Evolutionary conservation across 2,329 filamentous ascomycete species (phyloP).

Genomic region (Penicillium sp.): DNA sequence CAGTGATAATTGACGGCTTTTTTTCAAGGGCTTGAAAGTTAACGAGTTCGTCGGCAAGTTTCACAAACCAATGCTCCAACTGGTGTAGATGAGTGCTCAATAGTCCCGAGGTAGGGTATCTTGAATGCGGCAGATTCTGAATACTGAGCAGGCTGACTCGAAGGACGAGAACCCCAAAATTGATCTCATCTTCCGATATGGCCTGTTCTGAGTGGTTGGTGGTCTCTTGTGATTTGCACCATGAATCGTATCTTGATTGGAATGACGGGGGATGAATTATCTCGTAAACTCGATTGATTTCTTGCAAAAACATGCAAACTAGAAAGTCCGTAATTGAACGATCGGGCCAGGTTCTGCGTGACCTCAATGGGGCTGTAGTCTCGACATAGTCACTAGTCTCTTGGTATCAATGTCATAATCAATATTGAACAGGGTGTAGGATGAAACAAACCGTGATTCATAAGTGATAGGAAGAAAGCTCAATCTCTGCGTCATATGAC

Average conservation of each 20-base stretch:
- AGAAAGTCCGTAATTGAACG: slow-evolving; percentile 20
- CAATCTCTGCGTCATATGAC: slow-evolving; percentile 1
- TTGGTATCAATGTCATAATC: not conserved
- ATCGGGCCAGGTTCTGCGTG: slow-evolving; percentile 18
- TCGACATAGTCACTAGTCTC: not conserved
- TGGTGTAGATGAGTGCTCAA: slow-evolving; percentile 11
- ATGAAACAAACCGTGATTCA: slow-evolving; percentile 1
- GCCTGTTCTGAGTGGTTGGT: not conserved
- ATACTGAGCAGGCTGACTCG: slow-evolving; percentile 22
- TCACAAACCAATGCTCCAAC: slow-evolving; percentile 19
- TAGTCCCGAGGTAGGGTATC: slow-evolving; percentile 18
- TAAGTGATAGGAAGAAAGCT: not conserved
- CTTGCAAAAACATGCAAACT: slow-evolving; percentile 19
- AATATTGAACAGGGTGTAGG: not conserved
- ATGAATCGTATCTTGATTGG: slow-evolving; percentile 16
- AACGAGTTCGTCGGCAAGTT: slow-evolving; percentile 19
- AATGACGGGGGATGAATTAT: slow-evolving; percentile 17
- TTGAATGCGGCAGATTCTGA: slow-evolving; percentile 20
- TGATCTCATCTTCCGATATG: slow-evolving; percentile 17
- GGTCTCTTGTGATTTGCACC: slow-evolving; percentile 19
- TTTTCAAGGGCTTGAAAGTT: slow-evolving; percentile 9
- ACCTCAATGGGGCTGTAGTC: not conserved
- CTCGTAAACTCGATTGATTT: slow-evolving; percentile 22
- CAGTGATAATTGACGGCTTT: slow-evolving; percentile 16
- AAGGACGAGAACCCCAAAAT: slow-evolving; percentile 23